Evolutionary conservation across 2,329 filamentous ascomycete species (phyloP).

Genomic region (Plectosphaerella plurivora): DNA sequence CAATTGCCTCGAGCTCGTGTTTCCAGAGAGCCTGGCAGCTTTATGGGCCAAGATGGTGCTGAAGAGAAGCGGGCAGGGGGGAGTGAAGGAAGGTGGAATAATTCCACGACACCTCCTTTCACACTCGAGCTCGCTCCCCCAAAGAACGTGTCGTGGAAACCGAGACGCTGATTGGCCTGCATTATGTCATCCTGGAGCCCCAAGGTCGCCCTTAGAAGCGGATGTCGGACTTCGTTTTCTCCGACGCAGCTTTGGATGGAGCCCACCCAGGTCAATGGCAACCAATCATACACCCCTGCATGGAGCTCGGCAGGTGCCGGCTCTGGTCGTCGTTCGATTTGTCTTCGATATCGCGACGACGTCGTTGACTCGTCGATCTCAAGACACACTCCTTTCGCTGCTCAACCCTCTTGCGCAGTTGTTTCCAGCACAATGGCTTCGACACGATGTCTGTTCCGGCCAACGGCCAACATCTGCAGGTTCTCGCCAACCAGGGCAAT

Average conservation of each 20-base stretch:
- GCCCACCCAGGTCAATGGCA: neutral
- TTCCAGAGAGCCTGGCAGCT: too few species aligned
- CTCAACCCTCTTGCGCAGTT: neutral
- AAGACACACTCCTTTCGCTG: neutral
- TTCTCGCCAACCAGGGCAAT: neutral
- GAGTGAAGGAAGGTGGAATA: too few species aligned
- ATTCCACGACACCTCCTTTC: neutral
- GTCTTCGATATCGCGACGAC: neutral
- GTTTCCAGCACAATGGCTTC: constrained; percentile 7
- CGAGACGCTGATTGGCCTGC: constrained; percentile 9
- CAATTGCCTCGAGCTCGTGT: too few species aligned
- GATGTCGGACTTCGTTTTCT: neutral
- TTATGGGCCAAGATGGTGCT: too few species aligned
- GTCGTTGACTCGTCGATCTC: neutral
- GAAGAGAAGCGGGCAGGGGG: too few species aligned
- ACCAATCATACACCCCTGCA: constrained; percentile 6
- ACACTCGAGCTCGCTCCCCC: neutral
- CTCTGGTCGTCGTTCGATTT: constrained; percentile 8
- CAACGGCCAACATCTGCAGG: constrained; percentile 1
- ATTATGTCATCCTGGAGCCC: constrained; percentile 12
- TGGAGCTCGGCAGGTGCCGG: neutral
- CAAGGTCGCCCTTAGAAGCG: neutral
- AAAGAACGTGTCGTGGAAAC: neutral
- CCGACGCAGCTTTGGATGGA: constrained; percentile 2
- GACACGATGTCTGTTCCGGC: constrained; percentile 2